phyloP scores from a whole-genome alignment of 441 rosid genomes.

The Croton setiger region DNA sequence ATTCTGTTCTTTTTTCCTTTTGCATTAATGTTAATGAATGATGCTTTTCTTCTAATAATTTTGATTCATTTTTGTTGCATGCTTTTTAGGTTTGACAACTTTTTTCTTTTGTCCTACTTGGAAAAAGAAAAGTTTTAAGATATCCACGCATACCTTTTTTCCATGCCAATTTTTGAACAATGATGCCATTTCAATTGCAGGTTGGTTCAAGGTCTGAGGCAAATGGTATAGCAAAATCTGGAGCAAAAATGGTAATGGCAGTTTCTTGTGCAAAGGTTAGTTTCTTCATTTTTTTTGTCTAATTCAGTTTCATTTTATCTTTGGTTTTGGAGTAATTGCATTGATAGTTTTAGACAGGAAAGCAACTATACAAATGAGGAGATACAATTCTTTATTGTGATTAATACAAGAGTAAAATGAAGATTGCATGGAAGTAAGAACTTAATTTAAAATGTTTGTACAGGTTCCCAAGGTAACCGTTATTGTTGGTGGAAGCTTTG shows the following conservation, averaged over 20 bases:
- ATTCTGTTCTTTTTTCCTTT: not conserved
- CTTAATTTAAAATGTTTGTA: conserved; percentile 6
- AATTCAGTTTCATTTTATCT: not conserved
- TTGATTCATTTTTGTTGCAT: not conserved
- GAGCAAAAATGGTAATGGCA: conserved; percentile 99
- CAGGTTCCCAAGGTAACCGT: conserved; percentile 94
- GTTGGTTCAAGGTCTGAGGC: conserved; percentile 99
- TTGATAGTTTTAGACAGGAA: too few relatives aligned
- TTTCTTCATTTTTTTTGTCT: conserved; percentile 1
- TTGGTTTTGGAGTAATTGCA: not conserved
- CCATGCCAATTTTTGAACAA: not conserved
- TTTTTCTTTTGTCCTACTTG: not conserved
- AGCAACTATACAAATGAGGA: not conserved
- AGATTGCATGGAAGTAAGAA: not conserved
- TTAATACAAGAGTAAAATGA: not conserved
- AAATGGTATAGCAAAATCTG: conserved; percentile 94
- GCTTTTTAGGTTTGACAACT: not conserved
- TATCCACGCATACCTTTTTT: not conserved
- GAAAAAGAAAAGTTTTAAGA: not conserved
- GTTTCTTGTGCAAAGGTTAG: conserved; percentile 93
- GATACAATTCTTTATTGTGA: not conserved
- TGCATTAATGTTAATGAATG: too few relatives aligned
- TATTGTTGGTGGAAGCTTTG: conserved; percentile 93
- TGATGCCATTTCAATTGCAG: conserved; percentile 29
- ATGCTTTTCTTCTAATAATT: not conserved